phyloP scores from a whole-genome alignment of 106 monocot genomes.

The Platanthera guangdongensis region DNA sequence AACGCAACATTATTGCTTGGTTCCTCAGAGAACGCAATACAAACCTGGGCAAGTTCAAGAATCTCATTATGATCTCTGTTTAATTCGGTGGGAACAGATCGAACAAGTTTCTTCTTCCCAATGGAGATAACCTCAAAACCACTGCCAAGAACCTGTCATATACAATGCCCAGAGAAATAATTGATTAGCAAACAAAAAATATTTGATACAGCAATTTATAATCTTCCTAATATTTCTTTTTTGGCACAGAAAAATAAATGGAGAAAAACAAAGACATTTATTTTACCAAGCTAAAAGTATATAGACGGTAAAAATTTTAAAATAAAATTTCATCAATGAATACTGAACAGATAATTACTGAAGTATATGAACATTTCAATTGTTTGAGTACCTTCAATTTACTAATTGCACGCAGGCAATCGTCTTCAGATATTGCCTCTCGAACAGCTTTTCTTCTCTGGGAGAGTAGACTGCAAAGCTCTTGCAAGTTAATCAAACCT shows the following conservation, averaged over 20 bases:
- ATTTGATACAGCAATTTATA: neutral
- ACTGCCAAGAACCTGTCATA: slow-evolving; percentile 65
- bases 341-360: neutral
- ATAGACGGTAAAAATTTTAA: neutral
- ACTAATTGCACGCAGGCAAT: slow-evolving; percentile 90
- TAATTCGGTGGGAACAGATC: slow-evolving; percentile 95
- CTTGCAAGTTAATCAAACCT: slow-evolving; percentile 85
- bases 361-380: neutral
- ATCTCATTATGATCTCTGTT: slow-evolving; percentile 97
- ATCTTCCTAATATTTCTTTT: neutral
- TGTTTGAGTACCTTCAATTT: slow-evolving; percentile 67
- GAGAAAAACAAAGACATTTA: neutral
- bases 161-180: neutral
- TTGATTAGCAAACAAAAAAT: slow-evolving; percentile 2
- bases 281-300: neutral
- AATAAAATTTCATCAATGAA: neutral
- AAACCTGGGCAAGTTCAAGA: slow-evolving; percentile 95
- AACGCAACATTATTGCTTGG: neutral
- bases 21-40: slow-evolving; percentile 2
- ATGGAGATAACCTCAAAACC: slow-evolving; percentile 94
- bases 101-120: slow-evolving; percentile 80
- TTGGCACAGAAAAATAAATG: too few species aligned
- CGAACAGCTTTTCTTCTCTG: slow-evolving; percentile 65
- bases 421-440: slow-evolving; percentile 87
- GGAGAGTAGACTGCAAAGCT: slow-evolving; percentile 63